Conservation (phyloP, 495 filamentous ascomycete species). For the Pseudoneurospora amorphoporcata region DNA sequence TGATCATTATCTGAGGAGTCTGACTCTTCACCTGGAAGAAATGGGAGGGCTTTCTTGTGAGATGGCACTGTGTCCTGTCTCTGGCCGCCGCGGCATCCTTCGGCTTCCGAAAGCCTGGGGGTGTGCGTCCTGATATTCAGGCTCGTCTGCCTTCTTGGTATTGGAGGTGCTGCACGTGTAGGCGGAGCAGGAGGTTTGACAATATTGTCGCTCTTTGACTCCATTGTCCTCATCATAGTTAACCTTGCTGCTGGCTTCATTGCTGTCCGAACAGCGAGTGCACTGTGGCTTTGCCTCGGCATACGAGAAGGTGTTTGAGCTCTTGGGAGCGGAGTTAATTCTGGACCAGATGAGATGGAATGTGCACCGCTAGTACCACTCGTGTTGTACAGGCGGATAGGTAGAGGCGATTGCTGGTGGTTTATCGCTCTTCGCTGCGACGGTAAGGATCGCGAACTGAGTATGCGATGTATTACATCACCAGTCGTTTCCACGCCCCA, state of each 20-base stretch:
- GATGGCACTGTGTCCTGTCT: neutral
- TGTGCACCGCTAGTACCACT: neutral
- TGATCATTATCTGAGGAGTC: neutral
- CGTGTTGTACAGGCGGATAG: neutral
- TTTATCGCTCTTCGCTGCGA: neutral
- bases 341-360: neutral
- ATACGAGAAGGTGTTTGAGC: neutral
- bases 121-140: conserved; percentile 1
- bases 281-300: neutral
- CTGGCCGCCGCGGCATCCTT: neutral
- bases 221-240: neutral
- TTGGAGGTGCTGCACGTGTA: conserved; percentile 15
- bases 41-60: neutral
- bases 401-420: neutral
- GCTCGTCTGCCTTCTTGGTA: conserved; percentile 24
- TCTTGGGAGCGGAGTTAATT: neutral
- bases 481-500: conserved; percentile 29
- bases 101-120: neutral
- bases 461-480: conserved; percentile 27
- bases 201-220: conserved; percentile 6
- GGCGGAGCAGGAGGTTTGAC: neutral
- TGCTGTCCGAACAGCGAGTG: neutral
- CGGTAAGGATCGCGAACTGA: conserved; percentile 7
- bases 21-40: neutral
- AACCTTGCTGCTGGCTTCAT: neutral